Percentiles rank a stretch among this genome's conserved stretches.
phyloP scores from a whole-genome alignment of 768 basidiomycete genomes.

The Tricholoma sp. region DNA sequence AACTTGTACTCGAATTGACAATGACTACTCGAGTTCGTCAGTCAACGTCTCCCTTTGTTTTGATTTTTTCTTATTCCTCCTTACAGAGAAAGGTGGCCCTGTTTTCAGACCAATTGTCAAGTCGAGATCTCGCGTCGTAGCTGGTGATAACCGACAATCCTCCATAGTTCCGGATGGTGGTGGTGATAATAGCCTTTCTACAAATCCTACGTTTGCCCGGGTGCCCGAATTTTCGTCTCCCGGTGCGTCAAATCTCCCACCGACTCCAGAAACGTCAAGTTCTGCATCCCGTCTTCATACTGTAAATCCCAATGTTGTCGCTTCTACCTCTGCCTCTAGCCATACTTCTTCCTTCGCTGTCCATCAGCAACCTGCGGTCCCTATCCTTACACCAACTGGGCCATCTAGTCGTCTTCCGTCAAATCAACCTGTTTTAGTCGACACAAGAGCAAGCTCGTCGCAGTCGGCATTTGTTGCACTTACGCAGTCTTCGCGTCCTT shows the following conservation, averaged over 20 bases:
- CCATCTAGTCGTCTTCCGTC: background rate
- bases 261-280: background rate
- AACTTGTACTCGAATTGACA: background rate
- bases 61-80: conserved; percentile 7
- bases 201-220: background rate
- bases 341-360: background rate
- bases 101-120: conserved; percentile 67
- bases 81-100: conserved; percentile 64
- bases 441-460: background rate
- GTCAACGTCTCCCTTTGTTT: conserved; percentile 24
- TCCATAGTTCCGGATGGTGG: conserved; percentile 14
- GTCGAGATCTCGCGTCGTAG: conserved; percentile 39
- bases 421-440: background rate
- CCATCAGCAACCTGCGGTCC: background rate
- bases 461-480: background rate
- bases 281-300: background rate
- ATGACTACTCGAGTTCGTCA: conserved; percentile 63
- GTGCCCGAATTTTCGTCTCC: background rate
- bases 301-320: background rate
- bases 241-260: background rate
- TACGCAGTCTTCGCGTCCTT: background rate
- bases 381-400: background rate
- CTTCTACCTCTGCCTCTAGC: background rate
- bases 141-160: conserved; percentile 23
- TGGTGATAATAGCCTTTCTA: background rate